A percentile compares a stretch with the other conserved stretches of the same genome.
Conservation (phyloP, 1,139 yeast species). For the Zygosaccharomyces sapae region DNA sequence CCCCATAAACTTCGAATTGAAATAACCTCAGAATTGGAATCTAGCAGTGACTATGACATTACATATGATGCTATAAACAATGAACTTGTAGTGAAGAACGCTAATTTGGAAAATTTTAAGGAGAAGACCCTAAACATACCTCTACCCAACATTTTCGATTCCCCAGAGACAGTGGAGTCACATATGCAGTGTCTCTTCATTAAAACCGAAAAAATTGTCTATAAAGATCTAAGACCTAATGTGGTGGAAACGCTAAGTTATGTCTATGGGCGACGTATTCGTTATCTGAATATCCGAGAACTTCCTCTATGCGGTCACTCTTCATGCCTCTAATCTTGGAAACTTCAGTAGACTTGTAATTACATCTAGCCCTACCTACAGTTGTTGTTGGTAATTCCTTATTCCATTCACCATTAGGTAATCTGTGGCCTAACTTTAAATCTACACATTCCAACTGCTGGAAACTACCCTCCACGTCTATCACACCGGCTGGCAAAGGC, state of each 20-base stretch:
- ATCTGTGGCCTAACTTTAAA: conserved; percentile 51
- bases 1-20: conserved; percentile 28
- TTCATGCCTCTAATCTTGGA: conserved; percentile 76
- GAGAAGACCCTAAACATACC: conserved; percentile 25
- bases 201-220: conserved; percentile 14
- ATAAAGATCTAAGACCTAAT: conserved; percentile 17
- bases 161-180: conserved; percentile 2
- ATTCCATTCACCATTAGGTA: conserved; percentile 39
- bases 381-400: conserved; percentile 45
- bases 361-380: conserved; percentile 87
- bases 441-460: conserved; percentile 90
- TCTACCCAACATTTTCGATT: conserved; percentile 24
- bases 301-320: conserved; percentile 64
- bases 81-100: conserved; percentile 19
- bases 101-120: conserved; percentile 15
- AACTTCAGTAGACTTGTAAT: conserved; percentile 77
- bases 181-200: conserved; percentile 21
- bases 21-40: conserved; percentile 21
- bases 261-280: conserved; percentile 93
- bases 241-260: conserved; percentile 81
- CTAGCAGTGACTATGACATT: conserved; percentile 22
- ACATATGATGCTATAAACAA: conserved; percentile 19
- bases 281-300: conserved; percentile 86
- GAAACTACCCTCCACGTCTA: conserved; percentile 72
- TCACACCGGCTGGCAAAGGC: conserved; percentile 89